These are phyloP conservation scores for Uronychia setigera DNA, from an alignment of 73 alveolate genomes.

Conservation along the genomic window DNA sequence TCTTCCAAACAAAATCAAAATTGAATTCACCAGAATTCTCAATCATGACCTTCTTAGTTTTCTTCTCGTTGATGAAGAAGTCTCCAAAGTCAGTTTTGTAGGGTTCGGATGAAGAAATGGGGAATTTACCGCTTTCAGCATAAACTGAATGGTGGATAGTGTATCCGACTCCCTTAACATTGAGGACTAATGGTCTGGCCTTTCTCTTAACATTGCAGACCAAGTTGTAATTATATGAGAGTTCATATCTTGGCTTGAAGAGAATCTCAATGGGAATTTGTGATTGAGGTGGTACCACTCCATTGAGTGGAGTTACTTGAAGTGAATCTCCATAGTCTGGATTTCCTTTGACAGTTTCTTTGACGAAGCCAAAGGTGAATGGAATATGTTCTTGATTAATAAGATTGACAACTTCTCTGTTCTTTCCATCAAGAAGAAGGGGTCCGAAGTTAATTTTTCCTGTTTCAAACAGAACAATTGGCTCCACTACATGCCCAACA, in stretches of 20 bases:
- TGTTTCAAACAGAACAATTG: constrained; percentile 96
- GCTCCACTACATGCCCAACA: constrained; percentile 99
- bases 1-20: constrained; percentile 96
- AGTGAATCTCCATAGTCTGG: constrained; percentile 96
- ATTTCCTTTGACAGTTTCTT: constrained; percentile 89
- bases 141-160: constrained; percentile 88
- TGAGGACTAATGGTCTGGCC: constrained; percentile 97
- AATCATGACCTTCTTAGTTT: constrained; percentile 84
- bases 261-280: constrained; percentile 92
- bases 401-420: constrained; percentile 95
- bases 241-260: constrained; percentile 97
- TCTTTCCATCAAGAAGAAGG: constrained; percentile 98
- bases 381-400: constrained; percentile 98
- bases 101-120: constrained; percentile 77
- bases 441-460: constrained; percentile 99
- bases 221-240: constrained; percentile 94
- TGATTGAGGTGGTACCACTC: constrained; percentile 95
- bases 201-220: constrained; percentile 97
- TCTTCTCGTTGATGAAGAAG: constrained; percentile 96
- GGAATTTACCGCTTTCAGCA: constrained; percentile 70
- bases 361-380: constrained; percentile 92
- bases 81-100: constrained; percentile 92
- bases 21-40: constrained; percentile 97
- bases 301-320: constrained; percentile 93
- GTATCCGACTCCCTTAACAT: constrained; percentile 99